phyloP scores from a whole-genome alignment of 2,329 filamentous ascomycete genomes.

The Bisporella sp. region DNA sequence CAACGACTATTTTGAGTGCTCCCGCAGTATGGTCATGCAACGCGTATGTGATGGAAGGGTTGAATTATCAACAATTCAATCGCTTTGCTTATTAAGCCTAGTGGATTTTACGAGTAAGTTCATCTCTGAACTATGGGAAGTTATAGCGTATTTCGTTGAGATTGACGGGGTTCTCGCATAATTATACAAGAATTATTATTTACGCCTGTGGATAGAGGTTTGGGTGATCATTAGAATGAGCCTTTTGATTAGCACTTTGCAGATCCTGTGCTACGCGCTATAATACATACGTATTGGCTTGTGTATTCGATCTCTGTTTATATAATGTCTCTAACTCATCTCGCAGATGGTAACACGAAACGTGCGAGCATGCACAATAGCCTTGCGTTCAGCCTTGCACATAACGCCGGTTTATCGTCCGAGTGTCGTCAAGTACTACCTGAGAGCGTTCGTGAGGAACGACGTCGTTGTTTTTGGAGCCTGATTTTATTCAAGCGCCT shows the following conservation, averaged over 20 bases:
- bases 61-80: conserved; percentile 33
- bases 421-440: conserved; percentile 22
- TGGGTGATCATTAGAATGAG: too few species aligned
- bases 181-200: too few species aligned
- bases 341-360: conserved; percentile 36
- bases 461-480: conserved; percentile 28
- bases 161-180: too few species aligned
- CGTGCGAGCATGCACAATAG: conserved; percentile 37
- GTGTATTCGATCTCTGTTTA: too few species aligned
- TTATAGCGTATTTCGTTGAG: too few species aligned
- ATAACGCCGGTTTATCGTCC: conserved; percentile 36
- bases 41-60: conserved; percentile 29
- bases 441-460: conserved; percentile 20
- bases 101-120: conserved; percentile 30
- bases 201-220: too few species aligned
- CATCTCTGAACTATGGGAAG: background rate
- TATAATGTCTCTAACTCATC: too few species aligned
- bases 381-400: conserved; percentile 37
- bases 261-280: too few species aligned
- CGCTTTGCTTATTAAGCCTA: conserved; percentile 31
- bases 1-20: conserved; percentile 30
- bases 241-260: too few species aligned
- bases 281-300: too few species aligned
- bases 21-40: conserved; percentile 27
- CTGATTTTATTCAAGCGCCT: conserved; percentile 26